Base-by-base conservation (phyloP, 179 eudicot genomes). In the Carnegiea gigantea region DNA sequence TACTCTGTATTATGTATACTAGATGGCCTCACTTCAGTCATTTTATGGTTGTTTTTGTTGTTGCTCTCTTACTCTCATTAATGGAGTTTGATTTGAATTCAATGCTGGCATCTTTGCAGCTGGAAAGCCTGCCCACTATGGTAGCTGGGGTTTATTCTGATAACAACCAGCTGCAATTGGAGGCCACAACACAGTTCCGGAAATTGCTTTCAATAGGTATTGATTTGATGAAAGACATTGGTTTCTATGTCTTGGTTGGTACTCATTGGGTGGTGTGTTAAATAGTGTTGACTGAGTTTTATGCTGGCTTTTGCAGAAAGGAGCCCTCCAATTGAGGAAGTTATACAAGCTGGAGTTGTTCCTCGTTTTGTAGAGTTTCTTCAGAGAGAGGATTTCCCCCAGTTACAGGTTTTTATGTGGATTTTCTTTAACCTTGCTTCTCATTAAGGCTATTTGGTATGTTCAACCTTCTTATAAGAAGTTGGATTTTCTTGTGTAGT, bases 321-420 rank as follows among this genome's bases (percentile, higher is more conserved):
- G 60, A 95, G 92, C 77, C 98, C 99, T 59, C 99, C 99, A 28
- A 95, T 95, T 83, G 97, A 93, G 86, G 98, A 95, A 89, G 99
- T 95, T 53, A 95, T 95, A 72, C 91, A 92, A 84, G 87, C 98
- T 78, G 98, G 98, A 65, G 98, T 90, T 81, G 95, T 95, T 74
- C 99, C 98, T 24, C 92, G 95, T 23, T 91, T 95, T 82, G 92
- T 95, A 30, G 92, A 95, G 85, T 94, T 92, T 84, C 97, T 95
- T 80, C 85, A 84, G 81, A 87, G 97, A 85, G 98, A 95, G 87
- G 99, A 93, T 83, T 89, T 83, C 77, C 98, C 98, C 6, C 99
- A 90, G 86, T 93, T 95, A 30, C 98, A 95, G 99, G 99, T 95
- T 57, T 80, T 43, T 62, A 36, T 74, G 28, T 48, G 49, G 49